Conservation (phyloP, 306 rosid genomes). For the Prosopis cineraria region DNA sequence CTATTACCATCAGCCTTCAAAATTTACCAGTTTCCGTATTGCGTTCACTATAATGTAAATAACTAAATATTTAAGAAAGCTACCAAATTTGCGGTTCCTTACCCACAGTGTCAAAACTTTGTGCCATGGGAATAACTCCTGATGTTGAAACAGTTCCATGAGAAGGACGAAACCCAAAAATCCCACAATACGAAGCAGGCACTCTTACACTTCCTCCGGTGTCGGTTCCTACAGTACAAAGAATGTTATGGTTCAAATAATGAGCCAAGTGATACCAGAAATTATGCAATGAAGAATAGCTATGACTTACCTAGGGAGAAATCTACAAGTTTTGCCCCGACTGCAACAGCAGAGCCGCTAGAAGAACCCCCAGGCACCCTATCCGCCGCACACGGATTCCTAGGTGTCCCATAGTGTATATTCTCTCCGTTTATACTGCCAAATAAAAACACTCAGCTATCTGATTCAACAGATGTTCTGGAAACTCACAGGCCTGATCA, state of each 20-base stretch:
- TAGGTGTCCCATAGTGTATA: slow-evolving; percentile 54
- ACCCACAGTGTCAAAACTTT: slow-evolving; percentile 92
- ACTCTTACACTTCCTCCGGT: slow-evolving; percentile 96
- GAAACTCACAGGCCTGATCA: slow-evolving; percentile 16
- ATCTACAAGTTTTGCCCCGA: slow-evolving; percentile 84
- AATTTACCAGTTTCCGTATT: not conserved
- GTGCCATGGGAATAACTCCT: slow-evolving; percentile 88
- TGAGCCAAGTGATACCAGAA: slow-evolving; percentile 18
- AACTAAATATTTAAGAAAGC: slow-evolving; percentile 14
- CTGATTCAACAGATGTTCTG: not conserved
- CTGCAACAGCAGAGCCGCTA: slow-evolving; percentile 70
- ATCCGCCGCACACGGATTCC: slow-evolving; percentile 53
- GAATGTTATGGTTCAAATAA: slow-evolving; percentile 9
- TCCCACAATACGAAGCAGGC: slow-evolving; percentile 91
- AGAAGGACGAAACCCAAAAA: slow-evolving; percentile 91
- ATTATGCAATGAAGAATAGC: slow-evolving; percentile 27
- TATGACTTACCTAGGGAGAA: slow-evolving; percentile 85
- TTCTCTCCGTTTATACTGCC: slow-evolving; percentile 58
- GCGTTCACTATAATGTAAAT: not conserved
- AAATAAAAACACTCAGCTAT: slow-evolving; percentile 12
- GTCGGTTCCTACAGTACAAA: slow-evolving; percentile 69
- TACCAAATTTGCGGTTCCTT: slow-evolving; percentile 31
- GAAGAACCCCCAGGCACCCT: slow-evolving; percentile 64
- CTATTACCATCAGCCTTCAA: not conserved
- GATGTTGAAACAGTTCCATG: slow-evolving; percentile 62